A percentile compares a stretch with the other conserved stretches of the same genome.
Conservation (phyloP, 1,284 basidiomycete species). For the Xerocomus nothofagi region DNA sequence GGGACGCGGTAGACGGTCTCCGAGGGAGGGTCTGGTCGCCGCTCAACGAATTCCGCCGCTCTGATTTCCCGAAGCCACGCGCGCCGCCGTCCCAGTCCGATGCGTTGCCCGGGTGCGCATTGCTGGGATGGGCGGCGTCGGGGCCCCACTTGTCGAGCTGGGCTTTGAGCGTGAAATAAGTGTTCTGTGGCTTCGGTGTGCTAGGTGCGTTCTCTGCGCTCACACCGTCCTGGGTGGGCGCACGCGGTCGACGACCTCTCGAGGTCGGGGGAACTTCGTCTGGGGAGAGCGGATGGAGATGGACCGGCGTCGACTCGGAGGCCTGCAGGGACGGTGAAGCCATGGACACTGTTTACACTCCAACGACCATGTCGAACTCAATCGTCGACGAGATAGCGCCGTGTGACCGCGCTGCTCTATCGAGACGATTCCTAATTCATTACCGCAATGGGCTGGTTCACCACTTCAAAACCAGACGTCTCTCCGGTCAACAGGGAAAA, state of each 20-base stretch:
- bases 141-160: slow-evolving; percentile 49
- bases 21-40: slow-evolving; percentile 23
- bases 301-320: slow-evolving; percentile 56
- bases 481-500: slow-evolving; percentile 51
- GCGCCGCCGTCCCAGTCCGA: slow-evolving; percentile 65
- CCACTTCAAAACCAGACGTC: slow-evolving; percentile 36
- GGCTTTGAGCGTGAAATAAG: slow-evolving; percentile 61
- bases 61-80: slow-evolving; percentile 48
- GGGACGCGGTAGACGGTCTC: slow-evolving; percentile 34
- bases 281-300: slow-evolving; percentile 63
- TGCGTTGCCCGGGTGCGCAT: neutral
- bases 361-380: slow-evolving; percentile 7
- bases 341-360: slow-evolving; percentile 25
- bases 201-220: slow-evolving; percentile 28
- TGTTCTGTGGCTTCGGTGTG: slow-evolving; percentile 36
- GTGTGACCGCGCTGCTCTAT: slow-evolving; percentile 21
- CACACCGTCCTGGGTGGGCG: slow-evolving; percentile 18
- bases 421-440: neutral
- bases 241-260: slow-evolving; percentile 42
- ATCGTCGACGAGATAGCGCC: neutral
- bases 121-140: slow-evolving; percentile 3
- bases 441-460: slow-evolving; percentile 33
- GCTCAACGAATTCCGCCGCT: slow-evolving; percentile 34
- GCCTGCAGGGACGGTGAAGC: slow-evolving; percentile 31
- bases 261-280: slow-evolving; percentile 48